A percentile compares a stretch with the other conserved stretches of the same genome.
These are phyloP conservation scores for Shiraia sp. DNA, from an alignment of 2,329 filamentous ascomycete species.

Conservation along the genomic window DNA sequence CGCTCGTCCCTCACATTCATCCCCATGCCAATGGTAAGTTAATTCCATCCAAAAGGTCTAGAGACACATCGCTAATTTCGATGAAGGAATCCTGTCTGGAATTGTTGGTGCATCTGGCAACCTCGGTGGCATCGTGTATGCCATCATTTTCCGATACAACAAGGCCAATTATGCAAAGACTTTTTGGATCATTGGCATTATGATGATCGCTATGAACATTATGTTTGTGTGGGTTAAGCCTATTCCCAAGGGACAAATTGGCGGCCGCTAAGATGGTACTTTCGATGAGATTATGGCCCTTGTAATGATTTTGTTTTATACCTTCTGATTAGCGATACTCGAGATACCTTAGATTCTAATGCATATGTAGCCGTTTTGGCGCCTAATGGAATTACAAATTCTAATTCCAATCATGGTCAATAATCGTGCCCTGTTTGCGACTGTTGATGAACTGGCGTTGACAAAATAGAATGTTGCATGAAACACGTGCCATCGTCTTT, in stretches of 20 bases:
- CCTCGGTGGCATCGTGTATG: constrained; percentile 81
- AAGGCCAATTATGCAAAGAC: constrained; percentile 69
- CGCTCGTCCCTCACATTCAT: constrained; percentile 84
- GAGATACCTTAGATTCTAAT: not conserved
- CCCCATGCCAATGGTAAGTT: constrained; percentile 74
- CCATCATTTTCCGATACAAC: constrained; percentile 79
- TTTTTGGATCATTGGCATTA: constrained; percentile 81
- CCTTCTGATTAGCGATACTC: not conserved
- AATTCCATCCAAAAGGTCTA: not conserved
- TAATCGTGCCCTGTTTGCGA: too few relatives aligned
- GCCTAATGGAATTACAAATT: too few relatives aligned
- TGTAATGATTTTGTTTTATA: constrained; percentile 2
- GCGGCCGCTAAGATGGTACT: constrained; percentile 43
- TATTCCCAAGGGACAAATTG: constrained; percentile 58
- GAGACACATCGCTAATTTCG: constrained; percentile 12
- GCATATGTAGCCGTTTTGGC: too few relatives aligned
- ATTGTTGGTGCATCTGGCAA: constrained; percentile 81
- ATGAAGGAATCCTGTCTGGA: constrained; percentile 66
- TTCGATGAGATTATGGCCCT: not conserved
- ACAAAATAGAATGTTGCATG: too few relatives aligned
- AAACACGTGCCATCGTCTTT: too few relatives aligned
- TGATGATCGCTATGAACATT: constrained; percentile 72
- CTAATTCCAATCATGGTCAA: too few relatives aligned
- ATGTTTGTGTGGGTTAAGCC: constrained; percentile 66
- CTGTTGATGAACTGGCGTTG: too few relatives aligned